Evolutionary conservation across 768 basidiomycete species (phyloP), one percentile per base, ranked within the genome.

Genomic region (Lactarius pseudohatsudake): DNA sequence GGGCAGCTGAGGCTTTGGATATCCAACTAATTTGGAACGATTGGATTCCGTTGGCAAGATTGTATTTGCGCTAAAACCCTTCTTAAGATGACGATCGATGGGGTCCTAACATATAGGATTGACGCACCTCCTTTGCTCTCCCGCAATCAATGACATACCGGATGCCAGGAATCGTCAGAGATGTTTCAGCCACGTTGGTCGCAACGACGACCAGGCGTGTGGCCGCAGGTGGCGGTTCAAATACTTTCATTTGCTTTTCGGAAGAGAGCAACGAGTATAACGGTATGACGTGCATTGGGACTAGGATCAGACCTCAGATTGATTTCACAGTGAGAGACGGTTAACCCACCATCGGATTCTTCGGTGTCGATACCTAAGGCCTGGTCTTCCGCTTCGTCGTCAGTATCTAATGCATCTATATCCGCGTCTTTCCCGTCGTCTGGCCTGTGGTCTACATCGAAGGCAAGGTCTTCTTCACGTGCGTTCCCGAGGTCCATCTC

Each of bases 91-190:
- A 43, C 16, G 13, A 20, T 4, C 8, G 47, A 50, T 2, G n/a
- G 2, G 58, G 57, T 47, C 50, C 20, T 7, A 47, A 61, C 3
- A 47, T 16, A n/a, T 5, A 57, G 16, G 34, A 16, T 66, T 18
- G 26, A 20, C 72, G 45, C 70, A 92, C 93, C 82, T 98, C 94
- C 78, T 99, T 98, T 5, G 92, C 94, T 70, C 96, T 84, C 5
- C 96, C 96, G 72, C 91, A 91, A 74, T 99, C 96, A 34, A 99
- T 87, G n/a, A 99, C 96, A 76, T 99, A 99, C 18, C 92, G 90
- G 72, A 99, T 96, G 7, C 92, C 92, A 30, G 96, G 96, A 66
- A 99, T 99, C 0, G 96, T 98, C 38, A 98, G 80, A 8, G 96
- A 97, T 0, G 96, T 98, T 75, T 98, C 96, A 1, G 96, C 96